Evolutionary conservation across 257 asterid genomes (phyloP).

Genomic region (Agastache rugosa): DNA sequence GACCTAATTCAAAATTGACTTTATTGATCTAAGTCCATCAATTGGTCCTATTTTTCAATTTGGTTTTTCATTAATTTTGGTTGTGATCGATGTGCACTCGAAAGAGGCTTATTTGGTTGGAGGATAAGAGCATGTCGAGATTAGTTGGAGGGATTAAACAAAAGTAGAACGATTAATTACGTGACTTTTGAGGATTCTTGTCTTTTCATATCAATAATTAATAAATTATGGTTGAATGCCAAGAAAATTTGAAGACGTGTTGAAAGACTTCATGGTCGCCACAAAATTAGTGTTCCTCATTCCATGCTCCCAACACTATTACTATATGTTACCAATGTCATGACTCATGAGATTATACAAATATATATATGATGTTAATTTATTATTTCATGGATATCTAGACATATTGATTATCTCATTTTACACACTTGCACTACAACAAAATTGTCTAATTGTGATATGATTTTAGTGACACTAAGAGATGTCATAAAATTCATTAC

Average conservation of each 20-base stretch:
- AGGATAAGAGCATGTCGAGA: background rate
- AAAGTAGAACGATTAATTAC: background rate
- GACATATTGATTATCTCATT: too few species aligned
- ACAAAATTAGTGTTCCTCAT: background rate
- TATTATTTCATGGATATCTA: too few species aligned
- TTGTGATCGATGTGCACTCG: background rate
- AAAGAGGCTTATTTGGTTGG: background rate
- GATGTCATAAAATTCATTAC: too few species aligned
- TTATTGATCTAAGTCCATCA: background rate
- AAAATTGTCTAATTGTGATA: too few species aligned
- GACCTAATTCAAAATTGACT: background rate
- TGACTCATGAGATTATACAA: too few species aligned
- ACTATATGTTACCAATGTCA: background rate
- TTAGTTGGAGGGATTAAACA: background rate
- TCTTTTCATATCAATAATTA: background rate
- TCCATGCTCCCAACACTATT: background rate
- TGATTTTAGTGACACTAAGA: too few species aligned
- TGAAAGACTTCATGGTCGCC: background rate
- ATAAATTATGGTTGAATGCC: background rate
- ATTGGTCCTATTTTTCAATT: too few species aligned
- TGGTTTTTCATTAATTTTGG: background rate
- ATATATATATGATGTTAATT: too few species aligned
- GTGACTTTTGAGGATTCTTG: background rate
- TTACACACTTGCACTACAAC: too few species aligned
- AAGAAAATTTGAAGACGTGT: background rate